Percentiles rank a stretch among this genome's conserved stretches.
Evolutionary conservation across 352 stramenopile species (phyloP).

Genomic region (Phytophthora pluvialis): DNA sequence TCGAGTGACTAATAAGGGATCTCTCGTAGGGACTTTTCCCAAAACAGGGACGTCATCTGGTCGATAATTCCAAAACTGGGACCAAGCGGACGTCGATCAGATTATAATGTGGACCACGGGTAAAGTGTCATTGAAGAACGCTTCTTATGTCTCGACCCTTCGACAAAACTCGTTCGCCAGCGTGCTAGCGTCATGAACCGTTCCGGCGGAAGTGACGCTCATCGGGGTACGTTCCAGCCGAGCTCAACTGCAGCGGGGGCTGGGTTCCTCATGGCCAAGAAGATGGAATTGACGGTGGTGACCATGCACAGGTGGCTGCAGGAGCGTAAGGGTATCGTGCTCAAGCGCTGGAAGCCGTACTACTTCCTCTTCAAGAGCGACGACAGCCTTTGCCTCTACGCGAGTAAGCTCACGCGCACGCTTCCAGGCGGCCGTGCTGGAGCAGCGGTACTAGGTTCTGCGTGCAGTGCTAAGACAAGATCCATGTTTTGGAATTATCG

Average conservation of each 20-base stretch:
- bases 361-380: constrained; percentile 65
- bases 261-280: constrained; percentile 37
- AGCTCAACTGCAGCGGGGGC: constrained; percentile 31
- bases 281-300: constrained; percentile 36
- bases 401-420: too few species aligned
- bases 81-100: too few species aligned
- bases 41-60: too few species aligned
- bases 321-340: constrained; percentile 52
- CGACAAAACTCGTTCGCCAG: constrained; percentile 19
- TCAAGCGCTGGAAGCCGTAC: constrained; percentile 66
- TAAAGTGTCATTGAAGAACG: too few species aligned
- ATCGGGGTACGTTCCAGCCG: constrained; percentile 14
- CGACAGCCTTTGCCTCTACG: constrained; percentile 55
- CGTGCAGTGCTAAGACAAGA: too few species aligned
- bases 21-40: too few species aligned
- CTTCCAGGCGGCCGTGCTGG: too few species aligned
- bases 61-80: too few species aligned
- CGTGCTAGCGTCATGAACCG: constrained; percentile 4
- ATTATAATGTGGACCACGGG: too few species aligned
- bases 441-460: too few species aligned
- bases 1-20: too few species aligned
- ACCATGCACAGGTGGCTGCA: constrained; percentile 58
- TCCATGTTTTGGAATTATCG: too few species aligned
- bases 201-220: not conserved
- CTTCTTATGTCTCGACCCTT: constrained; percentile 29